These are phyloP conservation scores for Monascus purpureus DNA, from an alignment of 495 filamentous ascomycete genomes.

Conservation along the genomic window DNA sequence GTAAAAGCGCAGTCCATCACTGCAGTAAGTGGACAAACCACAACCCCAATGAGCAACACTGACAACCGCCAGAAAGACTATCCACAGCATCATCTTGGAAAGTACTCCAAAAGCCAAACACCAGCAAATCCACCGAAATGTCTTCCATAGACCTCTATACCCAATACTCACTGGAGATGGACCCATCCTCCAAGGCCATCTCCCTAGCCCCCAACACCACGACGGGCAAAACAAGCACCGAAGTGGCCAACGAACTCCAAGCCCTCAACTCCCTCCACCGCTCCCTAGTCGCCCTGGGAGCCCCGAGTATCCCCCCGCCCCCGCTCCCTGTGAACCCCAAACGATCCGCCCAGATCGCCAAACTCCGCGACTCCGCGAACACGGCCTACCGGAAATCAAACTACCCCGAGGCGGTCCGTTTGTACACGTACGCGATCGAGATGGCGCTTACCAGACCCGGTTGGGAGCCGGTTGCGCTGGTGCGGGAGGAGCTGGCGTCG, in stretches of 20 bases:
- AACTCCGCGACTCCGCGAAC: conserved; percentile 84
- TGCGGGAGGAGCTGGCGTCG: conserved; percentile 66
- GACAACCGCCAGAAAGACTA: no score
- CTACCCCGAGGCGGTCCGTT: conserved; percentile 58
- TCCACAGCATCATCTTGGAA: no score
- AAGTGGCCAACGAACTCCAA: conserved; percentile 47
- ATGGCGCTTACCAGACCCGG: conserved; percentile 71
- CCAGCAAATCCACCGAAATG: no score
- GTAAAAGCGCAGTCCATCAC: no score
- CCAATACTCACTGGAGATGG: conserved; percentile 8
- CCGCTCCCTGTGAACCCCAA: conserved; percentile 76
- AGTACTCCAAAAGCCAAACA: no score
- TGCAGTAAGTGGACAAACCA: no score
- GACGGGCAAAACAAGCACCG: conserved; percentile 16
- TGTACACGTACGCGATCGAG: conserved; percentile 71
- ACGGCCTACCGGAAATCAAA: conserved; percentile 60
- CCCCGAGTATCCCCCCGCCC: conserved; percentile 51
- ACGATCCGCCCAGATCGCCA: conserved; percentile 69
- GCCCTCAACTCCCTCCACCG: conserved; percentile 65
- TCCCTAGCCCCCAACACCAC: conserved; percentile 33
- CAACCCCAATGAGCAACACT: no score
- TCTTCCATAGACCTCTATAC: not conserved
- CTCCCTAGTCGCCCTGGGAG: conserved; percentile 42
- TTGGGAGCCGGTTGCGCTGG: conserved; percentile 75
- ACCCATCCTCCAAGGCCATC: conserved; percentile 66